phyloP scores from a whole-genome alignment of 345 rosid species.

The Camelina sativa region DNA sequence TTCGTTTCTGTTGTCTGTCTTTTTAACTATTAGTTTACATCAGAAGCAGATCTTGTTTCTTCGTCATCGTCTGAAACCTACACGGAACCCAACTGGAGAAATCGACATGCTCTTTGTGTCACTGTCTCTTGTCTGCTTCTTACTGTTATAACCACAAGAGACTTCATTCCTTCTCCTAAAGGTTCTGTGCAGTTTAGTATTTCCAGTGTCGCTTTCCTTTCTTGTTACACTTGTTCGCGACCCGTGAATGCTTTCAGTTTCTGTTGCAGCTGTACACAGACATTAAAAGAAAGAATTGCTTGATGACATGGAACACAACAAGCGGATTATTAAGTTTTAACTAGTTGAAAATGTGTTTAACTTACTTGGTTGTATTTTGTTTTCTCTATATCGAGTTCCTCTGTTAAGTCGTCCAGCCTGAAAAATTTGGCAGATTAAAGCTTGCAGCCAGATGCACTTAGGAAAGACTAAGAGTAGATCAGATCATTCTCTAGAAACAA shows the following conservation, averaged over 20 bases:
- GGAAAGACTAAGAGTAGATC: slow-evolving; percentile 22
- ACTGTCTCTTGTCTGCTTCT: slow-evolving; percentile 30
- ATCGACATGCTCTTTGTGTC: slow-evolving; percentile 8
- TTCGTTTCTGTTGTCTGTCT: slow-evolving; percentile 30
- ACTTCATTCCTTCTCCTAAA: slow-evolving; percentile 37
- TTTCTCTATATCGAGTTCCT: slow-evolving; percentile 79
- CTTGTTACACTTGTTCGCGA: slow-evolving; percentile 50
- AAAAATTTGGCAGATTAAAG: slow-evolving; percentile 20
- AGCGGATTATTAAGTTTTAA: not conserved
- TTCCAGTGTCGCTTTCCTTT: not conserved
- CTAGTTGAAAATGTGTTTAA: slow-evolving; percentile 8
- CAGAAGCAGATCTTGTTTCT: slow-evolving; percentile 25
- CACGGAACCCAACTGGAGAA: slow-evolving; percentile 34
- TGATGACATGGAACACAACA: not conserved
- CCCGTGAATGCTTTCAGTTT: slow-evolving; percentile 59
- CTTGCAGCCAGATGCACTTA: slow-evolving; percentile 20
- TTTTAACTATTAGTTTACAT: slow-evolving; percentile 35
- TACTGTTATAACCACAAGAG: slow-evolving; percentile 4
- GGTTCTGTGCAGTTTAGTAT: slow-evolving; percentile 38
- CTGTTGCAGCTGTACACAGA: slow-evolving; percentile 62
- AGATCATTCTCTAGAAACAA: slow-evolving; percentile 10
- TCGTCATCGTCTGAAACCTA: slow-evolving; percentile 39
- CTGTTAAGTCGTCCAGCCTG: slow-evolving; percentile 77
- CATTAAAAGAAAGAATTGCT: slow-evolving; percentile 3
- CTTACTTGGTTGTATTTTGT: slow-evolving; percentile 72